Percentiles rank a stretch among this genome's conserved stretches.
phyloP scores from a whole-genome alignment of 2,329 filamentous ascomycete genomes.

The Aspergillus chevalieri region DNA sequence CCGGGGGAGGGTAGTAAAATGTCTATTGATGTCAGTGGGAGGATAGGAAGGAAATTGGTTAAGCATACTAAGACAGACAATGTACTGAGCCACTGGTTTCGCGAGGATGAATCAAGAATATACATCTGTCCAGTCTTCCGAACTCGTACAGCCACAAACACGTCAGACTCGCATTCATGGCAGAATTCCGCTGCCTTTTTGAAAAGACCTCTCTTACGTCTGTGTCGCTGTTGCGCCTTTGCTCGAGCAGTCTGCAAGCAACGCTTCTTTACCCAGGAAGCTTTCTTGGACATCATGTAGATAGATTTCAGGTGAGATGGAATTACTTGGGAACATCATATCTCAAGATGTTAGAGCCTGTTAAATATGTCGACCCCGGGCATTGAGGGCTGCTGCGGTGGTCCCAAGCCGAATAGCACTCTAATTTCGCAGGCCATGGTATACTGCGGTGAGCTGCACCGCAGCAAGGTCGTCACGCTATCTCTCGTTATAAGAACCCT shows the following conservation, averaged over 20 bases:
- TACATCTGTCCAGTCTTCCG: conserved; percentile 13
- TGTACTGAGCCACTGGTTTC: conserved; percentile 2
- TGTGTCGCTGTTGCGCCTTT: conserved; percentile 12
- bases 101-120: conserved; percentile 13
- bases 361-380: too few relatives aligned
- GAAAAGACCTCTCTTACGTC: conserved; percentile 11
- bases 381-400: too few relatives aligned
- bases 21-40: conserved; percentile 3
- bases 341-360: too few relatives aligned
- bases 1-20: conserved; percentile 4
- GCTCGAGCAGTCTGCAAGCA: conserved; percentile 10
- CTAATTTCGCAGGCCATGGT: not conserved
- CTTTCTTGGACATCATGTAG: not conserved
- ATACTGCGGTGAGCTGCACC: not conserved
- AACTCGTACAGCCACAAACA: conserved; percentile 10
- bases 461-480: not conserved
- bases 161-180: conserved; percentile 12
- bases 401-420: too few relatives aligned
- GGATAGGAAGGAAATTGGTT: conserved; percentile 2
- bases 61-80: conserved; percentile 4
- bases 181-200: conserved; percentile 15
- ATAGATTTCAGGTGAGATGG: not conserved
- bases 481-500: not conserved
- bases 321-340: not conserved
- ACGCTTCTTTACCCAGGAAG: conserved; percentile 8